Evolutionary conservation across 495 filamentous ascomycete genomes (phyloP).

Genomic region (Penicillium steckii): DNA sequence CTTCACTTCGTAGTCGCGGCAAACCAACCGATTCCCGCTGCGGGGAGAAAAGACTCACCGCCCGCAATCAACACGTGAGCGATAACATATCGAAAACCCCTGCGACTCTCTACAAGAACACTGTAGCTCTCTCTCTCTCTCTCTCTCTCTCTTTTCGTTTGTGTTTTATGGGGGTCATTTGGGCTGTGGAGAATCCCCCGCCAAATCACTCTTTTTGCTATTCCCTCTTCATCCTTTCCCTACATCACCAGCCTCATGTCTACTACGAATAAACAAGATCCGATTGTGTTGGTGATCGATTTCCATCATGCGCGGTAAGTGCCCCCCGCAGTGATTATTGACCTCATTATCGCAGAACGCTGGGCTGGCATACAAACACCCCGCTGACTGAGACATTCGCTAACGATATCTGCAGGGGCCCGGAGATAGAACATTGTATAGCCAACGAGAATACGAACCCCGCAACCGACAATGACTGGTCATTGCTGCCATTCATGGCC

Average conservation of each 20-base stretch:
- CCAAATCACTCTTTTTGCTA: slow-evolving; percentile 5
- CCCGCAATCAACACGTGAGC: slow-evolving; percentile 27
- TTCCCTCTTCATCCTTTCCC: not conserved
- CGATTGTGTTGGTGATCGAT: slow-evolving; percentile 85
- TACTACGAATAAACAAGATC: slow-evolving; percentile 35
- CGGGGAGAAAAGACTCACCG: too few species aligned
- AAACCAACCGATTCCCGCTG: too few species aligned
- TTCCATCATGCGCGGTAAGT: slow-evolving; percentile 90
- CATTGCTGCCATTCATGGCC: slow-evolving; percentile 94
- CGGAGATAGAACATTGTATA: slow-evolving; percentile 92
- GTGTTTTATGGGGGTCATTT: slow-evolving; percentile 12
- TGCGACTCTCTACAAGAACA: slow-evolving; percentile 1
- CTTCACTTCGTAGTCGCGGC: too few species aligned
- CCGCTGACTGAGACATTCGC: not conserved
- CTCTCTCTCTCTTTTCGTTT: not conserved
- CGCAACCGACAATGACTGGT: slow-evolving; percentile 86
- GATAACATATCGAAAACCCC: slow-evolving; percentile 30
- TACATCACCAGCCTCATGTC: slow-evolving; percentile 33
- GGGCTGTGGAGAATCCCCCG: slow-evolving; percentile 12
- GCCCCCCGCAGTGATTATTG: not conserved
- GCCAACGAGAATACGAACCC: slow-evolving; percentile 79
- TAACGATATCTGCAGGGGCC: slow-evolving; percentile 58
- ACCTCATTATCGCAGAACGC: not conserved
- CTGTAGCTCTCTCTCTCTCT: not conserved
- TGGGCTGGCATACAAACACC: not conserved